Base-by-base conservation (phyloP, 2,329 filamentous ascomycete genomes). In the Xylariaceae sp. region DNA sequence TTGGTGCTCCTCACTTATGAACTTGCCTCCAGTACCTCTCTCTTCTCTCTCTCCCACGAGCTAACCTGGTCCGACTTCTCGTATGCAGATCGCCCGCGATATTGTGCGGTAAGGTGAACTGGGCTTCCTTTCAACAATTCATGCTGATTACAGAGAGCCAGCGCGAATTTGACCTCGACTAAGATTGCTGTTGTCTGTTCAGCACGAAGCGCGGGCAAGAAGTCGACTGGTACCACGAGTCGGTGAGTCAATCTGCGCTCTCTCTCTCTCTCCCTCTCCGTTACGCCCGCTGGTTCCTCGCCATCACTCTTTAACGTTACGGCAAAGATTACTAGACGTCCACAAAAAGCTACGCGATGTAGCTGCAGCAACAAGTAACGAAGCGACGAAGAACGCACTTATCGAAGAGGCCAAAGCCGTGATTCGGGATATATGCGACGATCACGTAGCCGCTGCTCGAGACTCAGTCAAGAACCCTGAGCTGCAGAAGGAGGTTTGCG, bases 161-260 rank as follows among this genome's bases (percentile, higher is more conserved):
- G 84, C 63, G 75, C 79, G 26, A 80, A 78, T 68, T 73, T 95
- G 53, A 76, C 76, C 52, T 76, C 83, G 54, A 85, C 90, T 68
- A 86, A 86, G 71, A 85, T 96, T 61, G 91, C 91, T 54, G 87
- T 99, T 54, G 92, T 99, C 55, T 99, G 94, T 74, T 99, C 94
- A 58, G 94, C 94, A 42, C 81, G 94, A 70, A 96, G 91, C 74
- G 94, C 89, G 57, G 91, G 90, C 60, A 95, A 92, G 70, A 99
- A 99, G 76, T 83, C 86, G 52, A 90, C 95, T 65, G 94, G 94
- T 58, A 99, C 94, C 56, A 99, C 94, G 39, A 97, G 95, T 73
- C 84, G 91, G 88, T 91, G 75, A 82, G 86, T 80, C 70, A 67
- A 51, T 9, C 27, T 6, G 29, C 34, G 42, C 49, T 27, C 40